A percentile compares a stretch with the other conserved stretches of the same genome.
Evolutionary conservation across 306 rosid species (phyloP).

Genomic region (Prunus campanulata): DNA sequence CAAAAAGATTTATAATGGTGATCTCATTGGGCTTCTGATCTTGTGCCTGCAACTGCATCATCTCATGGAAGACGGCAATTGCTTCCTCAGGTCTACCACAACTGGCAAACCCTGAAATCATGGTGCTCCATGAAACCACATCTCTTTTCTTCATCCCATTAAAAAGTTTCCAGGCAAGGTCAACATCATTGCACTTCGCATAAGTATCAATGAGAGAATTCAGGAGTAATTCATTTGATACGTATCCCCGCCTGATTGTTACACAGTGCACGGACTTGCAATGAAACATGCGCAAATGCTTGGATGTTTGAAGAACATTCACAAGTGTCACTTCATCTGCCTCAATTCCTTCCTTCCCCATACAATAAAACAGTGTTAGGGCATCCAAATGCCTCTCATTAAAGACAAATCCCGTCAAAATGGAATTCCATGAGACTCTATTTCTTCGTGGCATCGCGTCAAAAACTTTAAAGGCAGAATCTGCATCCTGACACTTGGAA

Average conservation of each 20-base stretch:
- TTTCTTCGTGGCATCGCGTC: constrained; percentile 32
- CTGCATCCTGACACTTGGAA: constrained; percentile 32
- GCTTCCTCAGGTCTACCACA: constrained; percentile 36
- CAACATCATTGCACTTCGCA: constrained; percentile 40
- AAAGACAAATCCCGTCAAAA: constrained; percentile 33
- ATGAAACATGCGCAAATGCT: constrained; percentile 26
- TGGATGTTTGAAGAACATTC: constrained; percentile 42
- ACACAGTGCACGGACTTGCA: constrained; percentile 37
- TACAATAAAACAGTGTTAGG: constrained; percentile 24
- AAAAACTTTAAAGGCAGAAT: constrained; percentile 33
- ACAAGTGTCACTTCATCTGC: constrained; percentile 42
- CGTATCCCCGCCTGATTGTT: constrained; percentile 28
- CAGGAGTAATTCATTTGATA: constrained; percentile 33
- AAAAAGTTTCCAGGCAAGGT: constrained; percentile 32
- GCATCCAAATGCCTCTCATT: constrained; percentile 39
- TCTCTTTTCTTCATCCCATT: constrained; percentile 34
- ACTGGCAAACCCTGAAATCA: constrained; percentile 43
- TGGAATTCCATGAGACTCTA: constrained; percentile 46
- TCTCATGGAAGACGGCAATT: constrained; percentile 28
- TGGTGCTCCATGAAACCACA: constrained; percentile 49
- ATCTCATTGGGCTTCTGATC: constrained; percentile 34
- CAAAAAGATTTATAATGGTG: constrained; percentile 34
- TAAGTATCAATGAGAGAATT: constrained; percentile 45
- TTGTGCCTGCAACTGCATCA: constrained; percentile 17
- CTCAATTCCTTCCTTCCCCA: constrained; percentile 33